Percentiles rank a stretch among this genome's conserved stretches.
Evolutionary conservation across 768 basidiomycete genomes (phyloP).

Genomic region (Porphyrellus cyaneotinctus): DNA sequence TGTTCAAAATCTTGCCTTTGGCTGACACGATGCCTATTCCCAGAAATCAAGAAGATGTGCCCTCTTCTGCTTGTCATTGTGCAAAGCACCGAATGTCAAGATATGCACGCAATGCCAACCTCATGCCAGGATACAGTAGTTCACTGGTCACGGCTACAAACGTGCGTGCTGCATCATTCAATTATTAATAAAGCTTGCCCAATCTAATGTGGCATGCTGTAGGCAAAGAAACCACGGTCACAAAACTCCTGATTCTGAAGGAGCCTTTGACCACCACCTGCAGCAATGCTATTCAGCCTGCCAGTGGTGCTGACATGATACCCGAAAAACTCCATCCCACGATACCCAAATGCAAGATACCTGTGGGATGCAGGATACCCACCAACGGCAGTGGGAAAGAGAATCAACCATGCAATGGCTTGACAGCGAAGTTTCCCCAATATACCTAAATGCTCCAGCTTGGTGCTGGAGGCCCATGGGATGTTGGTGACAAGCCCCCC

Average conservation of each 20-base stretch:
- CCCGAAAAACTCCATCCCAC: background rate
- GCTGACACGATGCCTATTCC: background rate
- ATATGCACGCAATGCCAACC: background rate
- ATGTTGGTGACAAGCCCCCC: background rate
- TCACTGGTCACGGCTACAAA: background rate
- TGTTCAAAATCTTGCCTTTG: background rate
- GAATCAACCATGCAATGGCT: constrained; percentile 5
- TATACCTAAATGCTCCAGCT: constrained; percentile 1
- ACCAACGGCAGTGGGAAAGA: constrained; percentile 14
- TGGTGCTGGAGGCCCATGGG: background rate
- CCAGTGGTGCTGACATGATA: no score
- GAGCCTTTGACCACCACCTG: background rate
- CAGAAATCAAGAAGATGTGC: background rate
- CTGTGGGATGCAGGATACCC: background rate
- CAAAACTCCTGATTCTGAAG: background rate
- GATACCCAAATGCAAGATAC: constrained; percentile 3
- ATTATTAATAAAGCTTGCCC: background rate
- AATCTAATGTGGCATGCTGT: background rate
- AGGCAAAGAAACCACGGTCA: constrained; percentile 5
- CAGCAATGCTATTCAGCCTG: no score
- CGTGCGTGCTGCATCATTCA: constrained; percentile 4
- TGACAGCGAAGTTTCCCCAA: constrained; percentile 4
- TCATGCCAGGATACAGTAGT: background rate
- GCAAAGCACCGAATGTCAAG: background rate
- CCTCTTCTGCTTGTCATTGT: background rate